Conservation (phyloP, 129 eudicot species). For the Chrysanthemum lavandulifolium region DNA sequence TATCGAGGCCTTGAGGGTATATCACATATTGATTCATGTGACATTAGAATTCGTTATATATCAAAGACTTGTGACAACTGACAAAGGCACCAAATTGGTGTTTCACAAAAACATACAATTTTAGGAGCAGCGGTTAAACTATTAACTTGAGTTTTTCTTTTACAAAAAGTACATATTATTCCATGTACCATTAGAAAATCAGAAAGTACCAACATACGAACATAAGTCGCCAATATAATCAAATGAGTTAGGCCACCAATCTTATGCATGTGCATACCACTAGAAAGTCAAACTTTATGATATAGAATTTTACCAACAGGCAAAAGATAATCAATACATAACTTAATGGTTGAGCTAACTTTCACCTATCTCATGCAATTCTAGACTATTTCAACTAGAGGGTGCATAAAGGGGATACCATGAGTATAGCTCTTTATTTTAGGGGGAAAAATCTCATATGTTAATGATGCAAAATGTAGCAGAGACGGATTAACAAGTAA, state of each 20-base stretch:
- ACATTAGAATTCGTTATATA: not conserved
- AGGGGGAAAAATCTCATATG: too few relatives aligned
- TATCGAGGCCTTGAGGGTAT: not conserved
- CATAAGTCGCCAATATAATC: too few relatives aligned
- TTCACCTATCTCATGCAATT: slow-evolving; percentile 2
- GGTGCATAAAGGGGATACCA: not conserved
- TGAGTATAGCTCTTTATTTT: not conserved
- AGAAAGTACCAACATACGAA: not conserved
- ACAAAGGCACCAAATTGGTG: not conserved
- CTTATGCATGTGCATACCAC: not conserved
- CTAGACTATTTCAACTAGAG: not conserved
- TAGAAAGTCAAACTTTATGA: not conserved
- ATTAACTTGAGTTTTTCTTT: not conserved
- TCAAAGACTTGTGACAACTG: too few relatives aligned
- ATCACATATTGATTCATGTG: not conserved
- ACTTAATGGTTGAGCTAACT: slow-evolving; percentile 4
- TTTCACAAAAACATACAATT: not conserved
- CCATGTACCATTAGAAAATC: not conserved
- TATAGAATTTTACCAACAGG: not conserved
- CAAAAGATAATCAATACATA: not conserved
- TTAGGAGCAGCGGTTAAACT: not conserved
- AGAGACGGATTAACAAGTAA: slow-evolving; percentile 1
- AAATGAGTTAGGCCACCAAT: too few relatives aligned
- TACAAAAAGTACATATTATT: not conserved
- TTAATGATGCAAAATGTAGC: not conserved